Conservation (phyloP, 1,284 basidiomycete species). For the Coniferiporia sulphurascens region DNA sequence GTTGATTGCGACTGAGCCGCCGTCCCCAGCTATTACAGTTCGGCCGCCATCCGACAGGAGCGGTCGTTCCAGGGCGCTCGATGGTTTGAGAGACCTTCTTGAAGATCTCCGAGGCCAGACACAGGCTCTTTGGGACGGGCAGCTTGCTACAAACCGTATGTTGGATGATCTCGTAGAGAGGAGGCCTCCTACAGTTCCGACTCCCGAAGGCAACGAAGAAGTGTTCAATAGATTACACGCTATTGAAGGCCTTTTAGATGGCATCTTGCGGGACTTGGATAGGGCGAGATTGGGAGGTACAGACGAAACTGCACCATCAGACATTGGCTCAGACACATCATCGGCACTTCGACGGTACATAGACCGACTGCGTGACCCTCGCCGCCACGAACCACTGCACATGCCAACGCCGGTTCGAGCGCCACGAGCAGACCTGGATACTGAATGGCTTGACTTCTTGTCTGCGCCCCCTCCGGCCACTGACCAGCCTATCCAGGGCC, state of each 20-base stretch:
- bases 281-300: background rate
- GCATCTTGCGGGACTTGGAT: conserved; percentile 18
- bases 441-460: conserved; percentile 17
- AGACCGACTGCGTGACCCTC: conserved; percentile 15
- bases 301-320: conserved; percentile 13
- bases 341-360: conserved; percentile 16
- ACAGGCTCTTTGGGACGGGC: conserved; percentile 50
- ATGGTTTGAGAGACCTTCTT: conserved; percentile 33
- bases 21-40: conserved; percentile 4
- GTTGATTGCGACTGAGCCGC: background rate
- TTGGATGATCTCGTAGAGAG: conserved; percentile 39
- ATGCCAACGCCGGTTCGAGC: conserved; percentile 17
- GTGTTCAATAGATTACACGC: conserved; percentile 35
- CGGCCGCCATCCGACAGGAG: conserved; percentile 13
- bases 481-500: conserved; percentile 18
- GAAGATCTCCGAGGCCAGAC: conserved; percentile 48
- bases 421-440: conserved; percentile 8
- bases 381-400: conserved; percentile 12
- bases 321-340: conserved; percentile 17
- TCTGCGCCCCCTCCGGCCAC: conserved; percentile 9
- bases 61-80: conserved; percentile 12
- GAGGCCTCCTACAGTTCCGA: conserved; percentile 15
- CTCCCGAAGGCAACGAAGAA: conserved; percentile 26
- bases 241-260: conserved; percentile 43
- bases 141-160: conserved; percentile 48